phyloP scores from a whole-genome alignment of 345 rosid genomes.

The Psidium guajava region DNA sequence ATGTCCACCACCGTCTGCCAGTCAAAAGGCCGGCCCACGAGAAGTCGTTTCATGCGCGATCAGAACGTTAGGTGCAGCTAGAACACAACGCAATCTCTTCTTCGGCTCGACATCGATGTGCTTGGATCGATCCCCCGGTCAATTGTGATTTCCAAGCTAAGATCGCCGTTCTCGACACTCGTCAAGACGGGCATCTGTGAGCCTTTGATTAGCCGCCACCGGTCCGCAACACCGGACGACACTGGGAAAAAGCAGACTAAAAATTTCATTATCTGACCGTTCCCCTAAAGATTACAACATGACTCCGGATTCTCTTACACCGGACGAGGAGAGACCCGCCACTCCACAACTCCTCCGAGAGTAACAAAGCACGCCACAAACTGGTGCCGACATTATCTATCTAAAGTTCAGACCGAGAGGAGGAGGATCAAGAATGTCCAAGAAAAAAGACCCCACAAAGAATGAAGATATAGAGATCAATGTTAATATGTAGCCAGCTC shows the following conservation, averaged over 20 bases:
- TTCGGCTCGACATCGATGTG: background rate
- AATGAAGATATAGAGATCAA: conserved; percentile 15
- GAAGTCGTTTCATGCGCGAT: background rate
- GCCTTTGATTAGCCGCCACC: background rate
- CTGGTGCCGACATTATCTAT: background rate
- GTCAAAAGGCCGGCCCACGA: background rate
- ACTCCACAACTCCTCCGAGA: background rate
- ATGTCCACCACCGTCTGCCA: background rate
- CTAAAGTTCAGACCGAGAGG: background rate
- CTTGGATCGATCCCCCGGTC: background rate
- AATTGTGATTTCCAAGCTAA: background rate
- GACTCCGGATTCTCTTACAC: background rate
- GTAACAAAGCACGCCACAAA: background rate
- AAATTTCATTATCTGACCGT: background rate
- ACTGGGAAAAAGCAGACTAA: background rate
- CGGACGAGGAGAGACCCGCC: background rate
- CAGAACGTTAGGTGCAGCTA: background rate
- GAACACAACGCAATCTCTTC: background rate
- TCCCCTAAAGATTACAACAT: background rate
- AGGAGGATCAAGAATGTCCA: background rate
- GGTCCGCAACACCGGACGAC: background rate
- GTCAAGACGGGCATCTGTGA: background rate
- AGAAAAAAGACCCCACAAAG: background rate
- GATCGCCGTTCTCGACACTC: background rate
- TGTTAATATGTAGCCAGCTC: background rate